These are phyloP conservation scores for Allium fistulosum DNA, from an alignment of 106 monocot genomes.

Conservation along the genomic window DNA sequence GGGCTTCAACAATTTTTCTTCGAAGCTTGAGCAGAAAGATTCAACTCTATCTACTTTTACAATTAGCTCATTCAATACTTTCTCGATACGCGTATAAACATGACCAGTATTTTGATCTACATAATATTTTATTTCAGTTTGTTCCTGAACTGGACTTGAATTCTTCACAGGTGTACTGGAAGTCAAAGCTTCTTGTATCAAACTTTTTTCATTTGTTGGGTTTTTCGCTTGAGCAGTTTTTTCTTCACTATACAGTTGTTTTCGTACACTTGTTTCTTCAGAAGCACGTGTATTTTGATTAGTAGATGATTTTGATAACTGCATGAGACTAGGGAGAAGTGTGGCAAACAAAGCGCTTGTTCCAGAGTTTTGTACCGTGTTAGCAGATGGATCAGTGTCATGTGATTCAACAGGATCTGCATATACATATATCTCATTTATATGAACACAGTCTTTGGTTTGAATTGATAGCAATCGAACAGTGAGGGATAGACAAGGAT, in stretches of 20 bases:
- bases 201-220: not conserved
- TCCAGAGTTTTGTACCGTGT: constrained; percentile 15
- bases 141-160: not conserved
- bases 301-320: constrained; percentile 47
- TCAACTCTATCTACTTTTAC: constrained; percentile 66
- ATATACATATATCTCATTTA: constrained; percentile 84
- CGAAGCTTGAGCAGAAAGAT: constrained; percentile 50
- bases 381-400: constrained; percentile 14
- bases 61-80: constrained; percentile 50
- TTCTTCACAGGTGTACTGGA: constrained; percentile 1
- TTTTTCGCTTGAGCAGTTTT: constrained; percentile 14
- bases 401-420: constrained; percentile 61
- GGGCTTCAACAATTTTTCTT: constrained; percentile 70
- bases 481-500: constrained; percentile 60
- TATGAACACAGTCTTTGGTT: constrained; percentile 40
- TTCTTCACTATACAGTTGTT: constrained; percentile 1
- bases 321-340: constrained; percentile 69
- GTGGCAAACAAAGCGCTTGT: constrained; percentile 60
- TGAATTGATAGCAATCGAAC: constrained; percentile 81
- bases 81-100: constrained; percentile 29
- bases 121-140: constrained; percentile 1
- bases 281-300: constrained; percentile 17
- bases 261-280: constrained; percentile 7
- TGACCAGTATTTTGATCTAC: constrained; percentile 20
- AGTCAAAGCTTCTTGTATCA: constrained; percentile 2